Base-by-base conservation (phyloP, 163 green algal species). In the Scenedesmus sp. region DNA sequence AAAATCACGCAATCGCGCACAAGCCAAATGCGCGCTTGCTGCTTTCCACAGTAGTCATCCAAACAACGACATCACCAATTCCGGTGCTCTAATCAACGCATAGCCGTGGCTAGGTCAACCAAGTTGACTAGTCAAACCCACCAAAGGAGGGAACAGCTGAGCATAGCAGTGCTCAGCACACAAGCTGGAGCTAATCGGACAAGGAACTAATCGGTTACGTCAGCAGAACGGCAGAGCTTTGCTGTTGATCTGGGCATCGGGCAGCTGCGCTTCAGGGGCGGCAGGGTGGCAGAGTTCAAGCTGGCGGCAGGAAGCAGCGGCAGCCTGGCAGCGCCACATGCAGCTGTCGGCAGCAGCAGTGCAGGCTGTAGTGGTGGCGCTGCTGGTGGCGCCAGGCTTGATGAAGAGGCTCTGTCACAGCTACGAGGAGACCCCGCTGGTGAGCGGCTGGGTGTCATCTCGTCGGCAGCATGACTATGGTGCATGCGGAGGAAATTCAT, bases 231-330 rank as follows among this genome's bases (percentile, higher is more conserved):
- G 51, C 82, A 78, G 33, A 79, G 40, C 53, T 87, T 79, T 37
- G n/a, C 22, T 40, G 49, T 87, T 37, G 82, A 87, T 15, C 22
- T 87, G 51, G 82, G 82, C 30, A 61, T 51, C 12, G 82, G 82
- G 18, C 51, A 78, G n/a, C 82, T 87, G n/a, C 4, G n/a, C 20
- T 76, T 87, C 51, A 87, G 53, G 18, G 3, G 49, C 68, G 82
- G 82, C 51, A 87, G 51, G 53, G 51, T 87, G n/a, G 82, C 30
- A 2, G 33, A 78, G 51, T 87, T 87, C 82, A 53, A 26, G n/a
- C n/a, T 42, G 22, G 40, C n/a, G 26, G 33, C 49, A 61, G 70
- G 81, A 46, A 68, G n/a, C 81, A 72, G 51, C 82, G 78, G 53
- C 35, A 87, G 82, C 82, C 15, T 56, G 7, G 30, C 79, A 68